Conservation (phyloP, 345 rosid genomes). For the Ricinus communis region DNA sequence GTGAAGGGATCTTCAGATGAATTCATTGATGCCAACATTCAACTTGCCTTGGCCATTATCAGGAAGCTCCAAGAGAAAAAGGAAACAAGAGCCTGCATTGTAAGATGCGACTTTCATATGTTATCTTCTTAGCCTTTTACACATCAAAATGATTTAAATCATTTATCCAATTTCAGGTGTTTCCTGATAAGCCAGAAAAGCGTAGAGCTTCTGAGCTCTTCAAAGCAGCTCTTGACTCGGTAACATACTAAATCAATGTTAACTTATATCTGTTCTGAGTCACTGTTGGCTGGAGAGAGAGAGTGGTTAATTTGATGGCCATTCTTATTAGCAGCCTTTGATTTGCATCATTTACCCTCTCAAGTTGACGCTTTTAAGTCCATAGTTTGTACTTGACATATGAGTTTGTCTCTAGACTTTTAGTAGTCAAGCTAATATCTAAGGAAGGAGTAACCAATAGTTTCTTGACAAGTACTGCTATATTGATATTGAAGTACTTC, state of each 20-base stretch:
- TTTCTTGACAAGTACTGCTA: not conserved
- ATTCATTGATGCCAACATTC: slow-evolving; percentile 91
- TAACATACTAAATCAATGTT: slow-evolving; percentile 28
- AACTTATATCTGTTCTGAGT: slow-evolving; percentile 8
- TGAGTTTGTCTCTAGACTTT: not conserved
- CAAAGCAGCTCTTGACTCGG: slow-evolving; percentile 76
- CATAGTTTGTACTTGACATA: not conserved
- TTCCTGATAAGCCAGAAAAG: slow-evolving; percentile 86
- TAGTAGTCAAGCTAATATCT: not conserved
- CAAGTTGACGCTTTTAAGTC: not conserved
- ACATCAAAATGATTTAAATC: slow-evolving; percentile 6
- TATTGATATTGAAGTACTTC: not conserved
- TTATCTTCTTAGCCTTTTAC: slow-evolving; percentile 7
- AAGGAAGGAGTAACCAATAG: not conserved
- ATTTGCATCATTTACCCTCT: not conserved
- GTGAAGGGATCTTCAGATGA: slow-evolving; percentile 97
- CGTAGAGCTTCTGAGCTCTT: slow-evolving; percentile 76
- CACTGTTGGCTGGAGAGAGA: no score
- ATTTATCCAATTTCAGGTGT: slow-evolving; percentile 53
- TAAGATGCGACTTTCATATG: slow-evolving; percentile 35
- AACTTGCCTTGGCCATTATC: slow-evolving; percentile 70
- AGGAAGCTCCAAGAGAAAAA: slow-evolving; percentile 72
- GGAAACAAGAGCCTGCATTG: slow-evolving; percentile 80
- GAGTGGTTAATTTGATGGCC: no score
- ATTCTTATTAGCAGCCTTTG: not conserved